Evolutionary conservation across 2,329 filamentous ascomycete species (phyloP).

Genomic region (Penicillium sp.): DNA sequence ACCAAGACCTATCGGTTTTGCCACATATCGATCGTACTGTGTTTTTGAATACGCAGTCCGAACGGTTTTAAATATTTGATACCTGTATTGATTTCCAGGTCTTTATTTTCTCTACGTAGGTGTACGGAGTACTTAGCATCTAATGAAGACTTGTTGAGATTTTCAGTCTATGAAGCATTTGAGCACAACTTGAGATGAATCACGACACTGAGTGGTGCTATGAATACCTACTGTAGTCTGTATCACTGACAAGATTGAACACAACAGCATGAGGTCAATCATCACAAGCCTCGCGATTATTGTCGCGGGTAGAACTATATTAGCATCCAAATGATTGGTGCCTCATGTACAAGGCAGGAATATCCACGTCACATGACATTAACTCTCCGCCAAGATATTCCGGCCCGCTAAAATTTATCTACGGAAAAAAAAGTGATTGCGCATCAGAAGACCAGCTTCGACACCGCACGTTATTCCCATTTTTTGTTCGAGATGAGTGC

Average conservation of each 20-base stretch:
- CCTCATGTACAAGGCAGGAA: constrained; percentile 9
- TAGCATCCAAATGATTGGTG: background rate
- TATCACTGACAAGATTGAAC: background rate
- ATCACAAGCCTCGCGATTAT: background rate
- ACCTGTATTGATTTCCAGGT: background rate
- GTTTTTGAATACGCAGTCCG: background rate
- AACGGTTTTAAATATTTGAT: background rate
- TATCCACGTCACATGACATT: constrained; percentile 12
- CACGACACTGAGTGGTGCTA: background rate
- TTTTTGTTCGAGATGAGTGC: constrained; percentile 20
- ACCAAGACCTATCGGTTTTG: background rate
- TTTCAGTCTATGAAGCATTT: background rate
- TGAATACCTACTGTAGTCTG: background rate
- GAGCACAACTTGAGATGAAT: background rate
- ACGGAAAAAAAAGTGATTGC: constrained; percentile 29
- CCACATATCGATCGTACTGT: background rate
- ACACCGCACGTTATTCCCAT: constrained; percentile 12
- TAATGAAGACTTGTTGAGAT: background rate
- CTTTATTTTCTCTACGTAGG: background rate
- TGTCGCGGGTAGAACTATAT: background rate
- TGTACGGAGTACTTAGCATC: background rate
- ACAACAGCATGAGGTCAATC: background rate
- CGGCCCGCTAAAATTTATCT: constrained; percentile 31
- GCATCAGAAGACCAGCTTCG: constrained; percentile 22
- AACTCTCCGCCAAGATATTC: constrained; percentile 24